Base-by-base conservation (phyloP, 129 eudicot genomes). In the Centella asiatica region DNA sequence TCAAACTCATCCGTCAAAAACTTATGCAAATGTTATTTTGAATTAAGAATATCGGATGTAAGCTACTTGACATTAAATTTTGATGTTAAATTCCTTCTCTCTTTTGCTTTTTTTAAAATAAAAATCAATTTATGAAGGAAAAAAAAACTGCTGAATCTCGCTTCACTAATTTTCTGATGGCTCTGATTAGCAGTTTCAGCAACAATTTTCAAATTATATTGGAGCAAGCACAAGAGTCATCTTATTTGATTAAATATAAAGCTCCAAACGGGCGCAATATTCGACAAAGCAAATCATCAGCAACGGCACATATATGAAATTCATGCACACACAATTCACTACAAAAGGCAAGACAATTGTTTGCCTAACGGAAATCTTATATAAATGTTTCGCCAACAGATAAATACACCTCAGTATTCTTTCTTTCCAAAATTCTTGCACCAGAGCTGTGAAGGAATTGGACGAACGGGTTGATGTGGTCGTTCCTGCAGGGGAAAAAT, bases 361-460 rank as follows among this genome's bases (percentile, higher is more conserved):
- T 69, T 47, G 69, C 57, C 48, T 46, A 27, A 15, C 67, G 54
- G 44, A 63, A 28, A 53, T 27, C 7, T 55, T 23, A 61, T 25
- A 11, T 14, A 15, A 26, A 62, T 40, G 56, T 63, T 63, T 19
- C 29, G 45, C 51, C 39, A 22, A 45, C 67, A 44, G 28, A 63
- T 13, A 11, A 28, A 63, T 45, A 72, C 44, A 62, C 61, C 37
- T 73, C 67, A 72, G 32, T 79, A 72, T 9, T 83, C 89, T 56
- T 83, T 83, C 36, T 72, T 73, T 23, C 85, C 85, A 70, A 83
- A 79, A 73, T 83, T 83, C 78, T 83, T 83, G 85, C 89, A 83
- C 89, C 89, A 83, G 39, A 83, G 69, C 75, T 83, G 85, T 4
- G 89, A 83, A 11, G 89, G 89, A 55, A 83, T 83, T n/a, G 89